A percentile compares a stretch with the other conserved stretches of the same genome.
Evolutionary conservation across 805 yeast genomes (phyloP).

Genomic region (Saccharomycopsis capsularis): DNA sequence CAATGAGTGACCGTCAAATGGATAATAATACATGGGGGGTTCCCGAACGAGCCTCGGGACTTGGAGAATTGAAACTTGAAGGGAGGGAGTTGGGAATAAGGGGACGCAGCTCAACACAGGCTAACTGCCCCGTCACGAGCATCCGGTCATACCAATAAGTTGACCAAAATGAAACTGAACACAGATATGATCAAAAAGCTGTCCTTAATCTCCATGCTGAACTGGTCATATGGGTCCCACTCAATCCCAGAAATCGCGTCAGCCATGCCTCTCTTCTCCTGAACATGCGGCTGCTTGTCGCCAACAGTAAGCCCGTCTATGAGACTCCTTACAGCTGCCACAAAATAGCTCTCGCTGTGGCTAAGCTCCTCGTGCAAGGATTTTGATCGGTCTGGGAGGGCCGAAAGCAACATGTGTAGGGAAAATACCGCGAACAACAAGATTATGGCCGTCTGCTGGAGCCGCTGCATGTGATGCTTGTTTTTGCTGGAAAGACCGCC

Average conservation of each 20-base stretch:
- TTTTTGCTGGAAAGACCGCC: too few species aligned
- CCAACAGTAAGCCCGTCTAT: neutral
- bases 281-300: neutral
- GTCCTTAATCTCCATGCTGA: constrained; percentile 14
- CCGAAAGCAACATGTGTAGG: neutral
- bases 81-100: neutral
- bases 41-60: neutral
- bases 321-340: neutral
- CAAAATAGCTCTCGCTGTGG: too few species aligned
- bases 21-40: neutral
- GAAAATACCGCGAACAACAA: too few species aligned
- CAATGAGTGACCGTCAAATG: neutral
- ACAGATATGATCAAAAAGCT: constrained; percentile 6
- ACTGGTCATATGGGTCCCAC: constrained; percentile 18
- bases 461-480: too few species aligned
- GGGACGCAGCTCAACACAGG: neutral
- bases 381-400: neutral
- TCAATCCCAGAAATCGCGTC: constrained; percentile 6
- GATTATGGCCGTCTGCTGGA: too few species aligned
- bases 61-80: neutral
- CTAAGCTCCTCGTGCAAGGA: too few species aligned
- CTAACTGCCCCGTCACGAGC: neutral
- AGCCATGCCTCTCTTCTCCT: neutral
- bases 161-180: constrained; percentile 6
- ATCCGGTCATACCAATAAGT: constrained; percentile 7